Conservation (phyloP, 371 early-diverging fungal species). For the Phascolomyces articulosus region DNA sequence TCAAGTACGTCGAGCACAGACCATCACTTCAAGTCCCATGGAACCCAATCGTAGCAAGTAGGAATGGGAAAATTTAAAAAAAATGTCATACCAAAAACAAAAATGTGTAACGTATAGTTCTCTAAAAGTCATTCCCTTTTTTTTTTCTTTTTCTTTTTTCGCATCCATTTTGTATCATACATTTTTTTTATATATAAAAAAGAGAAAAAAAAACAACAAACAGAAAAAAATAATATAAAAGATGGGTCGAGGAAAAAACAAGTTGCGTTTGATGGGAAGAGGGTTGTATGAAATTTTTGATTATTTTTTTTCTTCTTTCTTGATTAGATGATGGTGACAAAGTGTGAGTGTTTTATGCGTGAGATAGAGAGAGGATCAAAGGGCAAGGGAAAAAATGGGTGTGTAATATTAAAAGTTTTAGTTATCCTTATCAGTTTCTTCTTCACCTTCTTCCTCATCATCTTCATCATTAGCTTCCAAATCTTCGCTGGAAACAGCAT, state of each 20-base stretch:
- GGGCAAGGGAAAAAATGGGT: too few species aligned
- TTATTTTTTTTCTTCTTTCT: background rate
- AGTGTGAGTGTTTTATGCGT: too few species aligned
- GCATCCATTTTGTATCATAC: constrained; percentile 3
- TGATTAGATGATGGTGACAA: too few species aligned
- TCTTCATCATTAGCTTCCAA: constrained; percentile 65
- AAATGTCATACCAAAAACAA: too few species aligned
- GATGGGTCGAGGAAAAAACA: too few species aligned
- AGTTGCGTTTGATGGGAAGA: too few species aligned
- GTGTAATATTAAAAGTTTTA: background rate
- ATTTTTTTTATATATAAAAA: background rate
- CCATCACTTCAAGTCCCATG: background rate
- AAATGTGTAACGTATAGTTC: too few species aligned
- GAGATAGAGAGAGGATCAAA: too few species aligned
- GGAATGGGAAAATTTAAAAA: background rate
- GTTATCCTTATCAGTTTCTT: constrained; percentile 3
- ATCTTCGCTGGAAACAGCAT: constrained; percentile 70
- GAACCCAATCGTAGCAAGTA: too few species aligned
- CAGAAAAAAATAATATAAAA: too few species aligned
- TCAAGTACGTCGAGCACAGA: background rate
- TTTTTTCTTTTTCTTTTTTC: background rate
- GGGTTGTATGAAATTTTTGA: background rate
- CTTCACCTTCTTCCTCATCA: constrained; percentile 44
- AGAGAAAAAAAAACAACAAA: background rate
- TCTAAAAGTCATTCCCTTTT: too few species aligned